A percentile compares a stretch with the other conserved stretches of the same genome.
These are phyloP conservation scores for Raphidocelis subcapitata DNA, from an alignment of 139 green algal species.

Conservation along the genomic window DNA sequence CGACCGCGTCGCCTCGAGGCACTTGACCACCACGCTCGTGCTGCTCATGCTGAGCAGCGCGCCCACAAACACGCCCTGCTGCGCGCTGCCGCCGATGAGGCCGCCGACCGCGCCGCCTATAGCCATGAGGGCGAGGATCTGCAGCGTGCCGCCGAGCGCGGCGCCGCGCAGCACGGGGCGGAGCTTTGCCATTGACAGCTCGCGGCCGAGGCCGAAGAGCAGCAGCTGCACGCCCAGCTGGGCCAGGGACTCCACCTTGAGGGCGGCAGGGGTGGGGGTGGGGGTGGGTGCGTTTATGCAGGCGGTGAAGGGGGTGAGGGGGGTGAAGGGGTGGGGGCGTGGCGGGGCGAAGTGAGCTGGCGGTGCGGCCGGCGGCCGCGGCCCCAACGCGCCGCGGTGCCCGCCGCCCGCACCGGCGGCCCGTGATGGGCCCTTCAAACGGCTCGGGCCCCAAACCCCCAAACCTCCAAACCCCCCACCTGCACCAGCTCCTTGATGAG, in stretches of 20 bases:
- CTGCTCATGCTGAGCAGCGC: slow-evolving; percentile 79
- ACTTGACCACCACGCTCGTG: slow-evolving; percentile 90
- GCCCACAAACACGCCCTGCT: slow-evolving; percentile 88
- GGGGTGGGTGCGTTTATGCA: neutral
- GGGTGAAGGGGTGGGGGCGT: too few species aligned
- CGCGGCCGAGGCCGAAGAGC: slow-evolving; percentile 92
- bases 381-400: too few species aligned
- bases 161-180: slow-evolving; percentile 78
- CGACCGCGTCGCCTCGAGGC: slow-evolving; percentile 45
- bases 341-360: too few species aligned
- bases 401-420: too few species aligned
- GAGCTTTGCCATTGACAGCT: slow-evolving; percentile 88
- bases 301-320: neutral
- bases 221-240: slow-evolving; percentile 96
- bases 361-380: too few species aligned
- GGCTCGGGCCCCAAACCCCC: too few species aligned
- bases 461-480: too few species aligned
- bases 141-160: slow-evolving; percentile 41
- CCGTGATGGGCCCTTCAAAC: too few species aligned
- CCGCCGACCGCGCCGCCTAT: slow-evolving; percentile 29
- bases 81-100: slow-evolving; percentile 1
- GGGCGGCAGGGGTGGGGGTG: slow-evolving; percentile 10
- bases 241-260: slow-evolving; percentile 91
- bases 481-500: slow-evolving; percentile 43
- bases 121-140: slow-evolving; percentile 59